A percentile compares a stretch with the other conserved stretches of the same genome.
These are phyloP conservation scores for Penicillium sp. DNA, from an alignment of 2,329 filamentous ascomycete genomes.

Conservation along the genomic window DNA sequence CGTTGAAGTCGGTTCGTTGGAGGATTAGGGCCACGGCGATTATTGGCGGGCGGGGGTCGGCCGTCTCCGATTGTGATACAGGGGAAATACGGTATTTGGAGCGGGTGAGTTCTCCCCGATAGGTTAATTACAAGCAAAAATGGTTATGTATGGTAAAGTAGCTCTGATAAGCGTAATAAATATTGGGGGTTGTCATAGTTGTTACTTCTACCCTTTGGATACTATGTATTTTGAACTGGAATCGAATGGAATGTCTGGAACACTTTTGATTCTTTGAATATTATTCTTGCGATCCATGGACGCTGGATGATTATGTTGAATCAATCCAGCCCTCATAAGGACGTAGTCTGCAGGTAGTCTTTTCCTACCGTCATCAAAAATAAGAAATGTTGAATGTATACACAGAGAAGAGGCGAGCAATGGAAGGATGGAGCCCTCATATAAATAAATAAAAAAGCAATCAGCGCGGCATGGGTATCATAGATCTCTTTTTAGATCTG, in stretches of 20 bases:
- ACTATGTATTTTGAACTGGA: not conserved
- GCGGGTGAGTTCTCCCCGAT: not conserved
- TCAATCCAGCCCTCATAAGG: not conserved
- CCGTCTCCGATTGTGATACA: slow-evolving; percentile 21
- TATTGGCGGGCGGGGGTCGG: slow-evolving; percentile 17
- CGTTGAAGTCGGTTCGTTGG: not conserved
- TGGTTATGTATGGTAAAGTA: slow-evolving; percentile 6
- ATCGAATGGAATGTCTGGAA: not conserved
- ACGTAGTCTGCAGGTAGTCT: not conserved
- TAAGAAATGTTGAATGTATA: slow-evolving; percentile 32
- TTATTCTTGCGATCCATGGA: not conserved
- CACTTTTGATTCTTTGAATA: not conserved
- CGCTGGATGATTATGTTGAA: slow-evolving; percentile 9
- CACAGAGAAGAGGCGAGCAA: slow-evolving; percentile 10
- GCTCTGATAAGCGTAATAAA: slow-evolving; percentile 4
- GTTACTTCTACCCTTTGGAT: not conserved
- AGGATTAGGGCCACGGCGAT: not conserved
- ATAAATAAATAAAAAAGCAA: slow-evolving; percentile 6
- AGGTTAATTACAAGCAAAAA: not conserved
- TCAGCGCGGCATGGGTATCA: slow-evolving; percentile 35
- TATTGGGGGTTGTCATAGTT: not conserved
- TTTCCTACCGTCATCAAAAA: slow-evolving; percentile 1
- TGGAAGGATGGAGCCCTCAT: slow-evolving; percentile 8
- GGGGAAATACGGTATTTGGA: not conserved
- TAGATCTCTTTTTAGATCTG: slow-evolving; percentile 14